Evolutionary conservation across 2,329 filamentous ascomycete genomes (phyloP).

Genomic region (Sclerotinia borealis): DNA sequence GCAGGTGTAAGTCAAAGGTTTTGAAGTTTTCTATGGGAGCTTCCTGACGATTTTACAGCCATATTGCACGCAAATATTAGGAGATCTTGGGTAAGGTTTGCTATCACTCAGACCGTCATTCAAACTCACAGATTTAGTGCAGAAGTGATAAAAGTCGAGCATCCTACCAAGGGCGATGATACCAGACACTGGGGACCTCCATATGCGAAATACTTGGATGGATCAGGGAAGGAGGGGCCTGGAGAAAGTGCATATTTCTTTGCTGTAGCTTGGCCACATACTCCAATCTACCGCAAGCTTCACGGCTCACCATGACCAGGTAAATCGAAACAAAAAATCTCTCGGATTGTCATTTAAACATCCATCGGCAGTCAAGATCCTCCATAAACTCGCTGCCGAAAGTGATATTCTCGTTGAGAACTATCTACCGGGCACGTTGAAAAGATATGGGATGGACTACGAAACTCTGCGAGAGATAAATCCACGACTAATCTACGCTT

Average conservation of each 20-base stretch:
- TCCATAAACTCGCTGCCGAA: constrained; percentile 76
- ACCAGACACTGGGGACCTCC: constrained; percentile 95
- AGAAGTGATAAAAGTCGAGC: constrained; percentile 96
- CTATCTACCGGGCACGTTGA: constrained; percentile 82
- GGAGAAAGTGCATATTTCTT: constrained; percentile 96
- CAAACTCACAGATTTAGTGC: constrained; percentile 49
- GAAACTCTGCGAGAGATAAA: constrained; percentile 75
- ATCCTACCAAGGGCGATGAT: constrained; percentile 85
- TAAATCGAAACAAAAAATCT: constrained; percentile 96
- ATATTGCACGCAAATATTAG: constrained; percentile 94
- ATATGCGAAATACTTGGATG: constrained; percentile 70
- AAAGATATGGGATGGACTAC: constrained; percentile 90
- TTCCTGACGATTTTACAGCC: constrained; percentile 50
- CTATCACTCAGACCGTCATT: constrained; percentile 13
- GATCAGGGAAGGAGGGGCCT: constrained; percentile 55
- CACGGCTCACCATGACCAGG: constrained; percentile 43
- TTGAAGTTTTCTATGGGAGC: not conserved
- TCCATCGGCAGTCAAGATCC: constrained; percentile 72
- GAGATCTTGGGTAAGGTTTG: constrained; percentile 74
- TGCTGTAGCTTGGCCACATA: constrained; percentile 47
- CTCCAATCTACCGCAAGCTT: not conserved
- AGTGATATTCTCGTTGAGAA: constrained; percentile 96
- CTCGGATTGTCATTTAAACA: constrained; percentile 87
- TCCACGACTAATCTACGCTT: constrained; percentile 83
- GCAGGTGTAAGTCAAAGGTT: constrained; percentile 65